Evolutionary conservation across 495 filamentous ascomycete species (phyloP).

Genomic region (Pyronema omphalodes): DNA sequence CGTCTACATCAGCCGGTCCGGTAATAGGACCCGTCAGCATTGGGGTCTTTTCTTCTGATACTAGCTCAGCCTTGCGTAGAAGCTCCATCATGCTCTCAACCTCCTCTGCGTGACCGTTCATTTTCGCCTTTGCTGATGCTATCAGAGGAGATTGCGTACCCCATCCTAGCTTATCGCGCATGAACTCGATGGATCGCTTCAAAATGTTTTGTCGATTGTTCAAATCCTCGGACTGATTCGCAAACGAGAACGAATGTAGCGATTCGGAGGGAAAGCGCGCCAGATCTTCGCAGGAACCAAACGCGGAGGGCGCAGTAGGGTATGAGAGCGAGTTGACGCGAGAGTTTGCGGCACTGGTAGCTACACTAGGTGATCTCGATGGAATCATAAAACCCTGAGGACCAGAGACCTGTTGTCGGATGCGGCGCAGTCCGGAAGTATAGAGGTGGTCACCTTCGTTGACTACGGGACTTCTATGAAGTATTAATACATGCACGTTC

Average conservation of each 20-base stretch:
- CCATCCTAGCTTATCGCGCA: conserved; percentile 88
- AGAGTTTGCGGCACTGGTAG: conserved; percentile 42
- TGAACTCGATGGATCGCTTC: conserved; percentile 89
- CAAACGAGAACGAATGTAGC: conserved; percentile 95
- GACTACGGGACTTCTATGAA: conserved; percentile 26
- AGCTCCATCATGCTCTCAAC: conserved; percentile 82
- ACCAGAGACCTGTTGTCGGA: conserved; percentile 61
- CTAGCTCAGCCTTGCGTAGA: conserved; percentile 55
- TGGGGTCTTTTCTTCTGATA: conserved; percentile 26
- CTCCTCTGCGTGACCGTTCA: conserved; percentile 58
- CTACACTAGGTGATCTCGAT: conserved; percentile 36
- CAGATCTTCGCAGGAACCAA: conserved; percentile 69
- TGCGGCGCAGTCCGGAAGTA: conserved; percentile 68
- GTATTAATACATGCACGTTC: not conserved
- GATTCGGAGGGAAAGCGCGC: conserved; percentile 87
- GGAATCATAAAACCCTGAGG: conserved; percentile 44
- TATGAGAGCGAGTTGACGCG: conserved; percentile 32
- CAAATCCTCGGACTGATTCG: conserved; percentile 81
- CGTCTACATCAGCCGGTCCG: conserved; percentile 27
- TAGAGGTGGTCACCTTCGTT: conserved; percentile 23
- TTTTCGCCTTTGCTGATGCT: conserved; percentile 61
- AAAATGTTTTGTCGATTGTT: conserved; percentile 83
- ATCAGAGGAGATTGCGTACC: conserved; percentile 37
- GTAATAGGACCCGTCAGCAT: conserved; percentile 32
- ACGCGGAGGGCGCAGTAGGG: conserved; percentile 44